Base-by-base conservation (phyloP, 305 asterid species). In the Nicotiana rustica region DNA sequence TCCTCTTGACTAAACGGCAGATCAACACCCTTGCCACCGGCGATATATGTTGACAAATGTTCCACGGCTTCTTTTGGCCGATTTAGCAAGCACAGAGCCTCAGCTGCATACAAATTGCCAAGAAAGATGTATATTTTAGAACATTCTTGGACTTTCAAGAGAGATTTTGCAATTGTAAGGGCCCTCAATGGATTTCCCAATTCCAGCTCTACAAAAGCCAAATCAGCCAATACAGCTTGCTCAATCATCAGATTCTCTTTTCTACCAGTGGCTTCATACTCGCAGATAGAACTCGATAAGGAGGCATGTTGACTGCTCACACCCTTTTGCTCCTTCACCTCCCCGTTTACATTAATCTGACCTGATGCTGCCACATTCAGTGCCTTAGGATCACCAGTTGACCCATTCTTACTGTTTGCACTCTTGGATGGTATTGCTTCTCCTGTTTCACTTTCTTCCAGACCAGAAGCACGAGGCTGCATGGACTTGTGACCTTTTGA, bases 51-150 rank as follows among this genome's bases (percentile, higher is more conserved):
- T 77, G 67, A 83, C 89, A 97, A 83, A 86, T 89, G 87, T 60
- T 91, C 95, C 33, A 95, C 92, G 79, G 99, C 99, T 86, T 97
- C 98, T 84, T 87, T 86, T 0, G 95, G 93, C 88, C 84, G 90
- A 88, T 93, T 93, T 47, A 97, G 89, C 85, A 89, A 61, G 90
- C 98, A 97, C 49, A 95, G 78, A 78, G 99, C 97, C 83, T 97
- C 99, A 1, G 98, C 97, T 57, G 93, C 97, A 73, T 95, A 95
- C 86, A 90, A 66, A 60, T 87, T 90, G 35, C 97, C 98, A 33
- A 94, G 79, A 66, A 92, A 97, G 14, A 85, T 17, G 83, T 95
- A 90, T 82, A 92, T 88, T 82, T 83, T 90, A 21, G 91, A 91
- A 85, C 95, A 91, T 31, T 91, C 93, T 0, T 91, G 88, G 81